Base-by-base conservation (phyloP, 2,329 filamentous ascomycete genomes). In the Beauveria sp. region DNA sequence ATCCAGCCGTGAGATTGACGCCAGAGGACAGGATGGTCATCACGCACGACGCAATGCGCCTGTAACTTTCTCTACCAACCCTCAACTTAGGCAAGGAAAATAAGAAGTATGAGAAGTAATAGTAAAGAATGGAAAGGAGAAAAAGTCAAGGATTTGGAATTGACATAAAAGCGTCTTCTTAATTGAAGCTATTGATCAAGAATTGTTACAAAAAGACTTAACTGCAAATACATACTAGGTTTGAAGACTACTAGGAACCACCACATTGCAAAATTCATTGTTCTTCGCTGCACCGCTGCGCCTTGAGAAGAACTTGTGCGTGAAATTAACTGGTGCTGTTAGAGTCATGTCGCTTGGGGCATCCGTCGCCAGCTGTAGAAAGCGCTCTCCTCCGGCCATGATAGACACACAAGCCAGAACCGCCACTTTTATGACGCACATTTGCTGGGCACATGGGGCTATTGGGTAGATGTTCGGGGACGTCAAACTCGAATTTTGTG, bases 401-500 rank as follows among this genome's bases (percentile, higher is more conserved):
- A 64, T 80, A 81, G 2, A 83, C 79, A 61, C 81, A 83, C 3
- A 83, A 63, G 0, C 78, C 80, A 6, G 72, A 76, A 5, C 80
- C 79, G n/a, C 76, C 73, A 16, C 75, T 75, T 58, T 67, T 67
- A 60, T 80, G 76, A 46, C 73, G 76, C 49, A 69, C 69, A 67
- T 83, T 81, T 9, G 79, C 70, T 2, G 81, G 81, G 60, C 81
- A 83, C 71, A 82, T 75, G 18, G 80, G 80, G 66, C 80, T 83
- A 62, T 64, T 78, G 38, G 80, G 78, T 8, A 81, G 69, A 64
- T 83, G 81, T 64, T 83, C 79, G 1, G 80, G 79, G 12, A 83
- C 64, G 52, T 81, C 74, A 62, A 83, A 82, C 53, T 78, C 71
- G 62, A 83, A 83, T 5, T 63, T 57, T 24, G 60, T 61, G 9